Base-by-base conservation (phyloP, 1,284 basidiomycete genomes). In the Pyrrhoderma noxium region DNA sequence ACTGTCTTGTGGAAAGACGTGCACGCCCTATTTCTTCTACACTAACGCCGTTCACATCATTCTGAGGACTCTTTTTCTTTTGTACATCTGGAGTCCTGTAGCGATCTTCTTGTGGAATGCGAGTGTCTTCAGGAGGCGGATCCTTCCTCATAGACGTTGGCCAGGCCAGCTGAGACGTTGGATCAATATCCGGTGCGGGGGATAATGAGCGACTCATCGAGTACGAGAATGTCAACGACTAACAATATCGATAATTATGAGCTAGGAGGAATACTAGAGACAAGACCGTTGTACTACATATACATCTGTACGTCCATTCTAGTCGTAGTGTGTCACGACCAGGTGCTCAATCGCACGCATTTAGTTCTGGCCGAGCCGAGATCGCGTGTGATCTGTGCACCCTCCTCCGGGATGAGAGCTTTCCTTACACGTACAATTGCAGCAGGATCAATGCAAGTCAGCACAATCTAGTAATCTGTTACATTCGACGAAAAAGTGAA, bases 141-240 rank as follows among this genome's bases (percentile, higher is more conserved):
- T 14, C 39, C 55, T 63, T 65, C 48, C 70, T 70, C 38, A 68
- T 70, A 36, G 77, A 70, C 7, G 76, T 73, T 35, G 85, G 86
- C 85, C 85, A 89, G 37, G 85, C 65, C 47, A 87, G 79, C 64
- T 86, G 85, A 8, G 79, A 82, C 1, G 82, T 85, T 9, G 83
- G 81, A 63, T 87, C 76, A 9, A 81, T 76, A 64, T 85, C 81
- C n/a, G 37, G 47, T 3, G 43, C 44, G 21, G 52, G 41, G 8
- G 52, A 45, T 8, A 25, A 36, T n/a, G 39, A 11, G 13, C 19
- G 19, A 23, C 46, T 43, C 44, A 54, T 45, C 31, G 18, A n/a
- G 40, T 34, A 18, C 2, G 16, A 16, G 27, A 21, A 13, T 18
- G 19, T 40, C 11, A 38, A 35, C 45, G 37, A 51, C 43, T 13